Evolutionary conservation across 2,329 filamentous ascomycete genomes (phyloP).

Genomic region (Cladosporium sp.): DNA sequence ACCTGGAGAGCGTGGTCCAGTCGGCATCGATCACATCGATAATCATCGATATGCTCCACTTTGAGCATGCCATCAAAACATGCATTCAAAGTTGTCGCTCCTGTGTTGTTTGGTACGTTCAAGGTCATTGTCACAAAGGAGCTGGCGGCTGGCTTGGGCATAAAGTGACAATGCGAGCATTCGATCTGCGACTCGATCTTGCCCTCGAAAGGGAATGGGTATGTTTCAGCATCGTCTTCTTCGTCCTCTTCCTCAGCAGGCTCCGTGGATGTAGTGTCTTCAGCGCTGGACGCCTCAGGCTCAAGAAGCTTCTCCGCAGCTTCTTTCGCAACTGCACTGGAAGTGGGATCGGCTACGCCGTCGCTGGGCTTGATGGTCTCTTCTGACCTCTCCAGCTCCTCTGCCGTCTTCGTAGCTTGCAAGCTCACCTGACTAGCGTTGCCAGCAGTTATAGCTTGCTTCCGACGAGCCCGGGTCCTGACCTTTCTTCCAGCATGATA

Average conservation of each 20-base stretch:
- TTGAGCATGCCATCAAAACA: conserved; percentile 96
- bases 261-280: conserved; percentile 23
- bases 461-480: conserved; percentile 56
- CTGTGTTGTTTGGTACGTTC: conserved; percentile 75
- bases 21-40: conserved; percentile 90
- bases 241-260: conserved; percentile 31
- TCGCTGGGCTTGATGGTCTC: conserved; percentile 23
- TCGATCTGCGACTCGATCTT: conserved; percentile 92
- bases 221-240: conserved; percentile 53
- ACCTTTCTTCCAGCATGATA: conserved; percentile 83
- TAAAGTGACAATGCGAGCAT: conserved; percentile 86
- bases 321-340: conserved; percentile 18
- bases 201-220: conserved; percentile 89
- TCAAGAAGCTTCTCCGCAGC: conserved; percentile 15
- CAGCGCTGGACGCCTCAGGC: background rate
- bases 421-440: conserved; percentile 11
- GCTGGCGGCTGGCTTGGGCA: conserved; percentile 78
- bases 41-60: conserved; percentile 94
- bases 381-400: conserved; percentile 18
- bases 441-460: conserved; percentile 15
- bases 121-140: conserved; percentile 91
- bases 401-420: conserved; percentile 1
- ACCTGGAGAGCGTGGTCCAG: conserved; percentile 74
- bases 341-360: conserved; percentile 1
- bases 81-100: conserved; percentile 74